Base-by-base conservation (phyloP, 352 stramenopile species). In the Phytopythium cucurbitacearum region DNA sequence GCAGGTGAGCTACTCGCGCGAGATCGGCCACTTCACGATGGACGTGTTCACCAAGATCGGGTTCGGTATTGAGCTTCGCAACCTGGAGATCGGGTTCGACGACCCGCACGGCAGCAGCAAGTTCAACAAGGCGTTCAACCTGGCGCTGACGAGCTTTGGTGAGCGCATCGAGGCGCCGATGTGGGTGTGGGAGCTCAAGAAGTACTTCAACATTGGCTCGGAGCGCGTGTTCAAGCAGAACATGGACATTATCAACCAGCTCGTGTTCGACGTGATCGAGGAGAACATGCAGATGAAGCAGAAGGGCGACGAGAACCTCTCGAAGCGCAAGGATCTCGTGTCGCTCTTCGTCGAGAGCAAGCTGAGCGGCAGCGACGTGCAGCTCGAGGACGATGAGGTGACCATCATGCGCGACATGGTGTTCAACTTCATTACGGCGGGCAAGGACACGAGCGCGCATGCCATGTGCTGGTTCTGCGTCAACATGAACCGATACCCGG, bases 371-470 rank as follows among this genome's bases (percentile, higher is more conserved):
- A 34, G 39, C n/a, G 40, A 65, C 5, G 53, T 60, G 5, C 54
- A 62, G 5, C 56, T 63, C 28, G 47, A 62, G 4, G 60, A 73
- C 40, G 56, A 66, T 5, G 67, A 78, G 40, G 44, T 64, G 7
- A 69, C 67, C n/a, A 67, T 72, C 36, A 71, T 94, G 43, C 68
- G 79, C 1, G 77, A 92, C 51, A 86, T 94, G 60, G 67, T 89
- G 13, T 69, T 91, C 53, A 85, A 73, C 21, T 88, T 92, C 42
- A 67, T 88, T 33, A 76, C 91, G 41, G 84, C 77, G 6, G 84
- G 81, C 41, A 76, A 85, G 33, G 84, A 93, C 65, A 84, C 81
- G n/a, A 89, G 78, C 3, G 74, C 81, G 0, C 68, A 79, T 40
- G 71, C 62, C 12, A 69, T 94, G 57, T 61, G 55, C 16, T 94